Percentiles rank a stretch among this genome's conserved stretches.
Conservation (phyloP, 2,329 filamentous ascomycete species). For the Talaromyces piceae region DNA sequence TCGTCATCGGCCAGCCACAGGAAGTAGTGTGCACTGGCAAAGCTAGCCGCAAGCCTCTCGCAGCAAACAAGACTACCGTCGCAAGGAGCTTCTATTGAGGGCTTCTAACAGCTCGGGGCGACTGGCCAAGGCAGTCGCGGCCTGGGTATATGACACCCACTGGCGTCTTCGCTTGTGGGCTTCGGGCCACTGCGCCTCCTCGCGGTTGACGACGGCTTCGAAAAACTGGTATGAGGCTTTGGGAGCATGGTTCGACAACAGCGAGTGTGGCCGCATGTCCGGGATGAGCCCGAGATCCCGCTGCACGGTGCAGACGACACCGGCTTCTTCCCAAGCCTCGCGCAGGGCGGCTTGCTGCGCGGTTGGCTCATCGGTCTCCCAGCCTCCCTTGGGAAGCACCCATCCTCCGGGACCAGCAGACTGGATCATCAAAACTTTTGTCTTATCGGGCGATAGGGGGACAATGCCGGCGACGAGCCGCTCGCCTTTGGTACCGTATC, state of each 20-base stretch:
- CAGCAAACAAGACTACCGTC: slow-evolving; percentile 29
- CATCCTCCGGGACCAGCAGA: slow-evolving; percentile 84
- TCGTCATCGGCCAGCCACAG: slow-evolving; percentile 11
- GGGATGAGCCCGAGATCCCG: slow-evolving; percentile 80
- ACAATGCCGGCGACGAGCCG: slow-evolving; percentile 93
- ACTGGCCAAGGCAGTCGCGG: slow-evolving; percentile 65
- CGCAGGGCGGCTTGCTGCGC: slow-evolving; percentile 74
- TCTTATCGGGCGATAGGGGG: slow-evolving; percentile 76
- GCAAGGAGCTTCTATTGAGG: slow-evolving; percentile 69
- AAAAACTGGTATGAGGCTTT: slow-evolving; percentile 57
- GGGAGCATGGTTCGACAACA: slow-evolving; percentile 54
- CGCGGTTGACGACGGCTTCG: slow-evolving; percentile 78
- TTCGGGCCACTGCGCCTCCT: slow-evolving; percentile 88
- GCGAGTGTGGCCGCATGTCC: slow-evolving; percentile 59
- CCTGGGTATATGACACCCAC: slow-evolving; percentile 83
- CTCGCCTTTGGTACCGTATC: slow-evolving; percentile 87
- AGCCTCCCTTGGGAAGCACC: slow-evolving; percentile 96
- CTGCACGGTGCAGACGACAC: slow-evolving; percentile 76
- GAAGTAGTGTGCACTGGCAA: slow-evolving; percentile 11
- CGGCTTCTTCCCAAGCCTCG: slow-evolving; percentile 97
- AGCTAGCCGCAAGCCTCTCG: too few relatives aligned
- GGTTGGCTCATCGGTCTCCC: slow-evolving; percentile 89
- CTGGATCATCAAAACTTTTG: slow-evolving; percentile 86
- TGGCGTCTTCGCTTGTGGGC: slow-evolving; percentile 80
- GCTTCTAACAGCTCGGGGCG: slow-evolving; percentile 86